These are phyloP conservation scores for Fusarium nelsonii DNA, from an alignment of 2,329 filamentous ascomycete species.

Conservation along the genomic window DNA sequence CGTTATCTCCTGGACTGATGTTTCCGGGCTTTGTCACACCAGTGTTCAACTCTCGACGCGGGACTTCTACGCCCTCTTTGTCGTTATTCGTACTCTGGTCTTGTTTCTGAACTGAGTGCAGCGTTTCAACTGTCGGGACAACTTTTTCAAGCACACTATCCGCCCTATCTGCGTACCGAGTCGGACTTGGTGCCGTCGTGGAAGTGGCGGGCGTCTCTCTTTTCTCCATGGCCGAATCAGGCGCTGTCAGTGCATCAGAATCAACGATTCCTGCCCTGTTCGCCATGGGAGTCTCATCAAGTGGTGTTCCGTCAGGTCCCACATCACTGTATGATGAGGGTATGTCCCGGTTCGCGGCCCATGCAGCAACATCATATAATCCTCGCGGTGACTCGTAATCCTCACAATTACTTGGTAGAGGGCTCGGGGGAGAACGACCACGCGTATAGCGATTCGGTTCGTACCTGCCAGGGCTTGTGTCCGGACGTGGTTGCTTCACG, in stretches of 20 bases:
- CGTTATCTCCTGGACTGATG: conserved; percentile 5
- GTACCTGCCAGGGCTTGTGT: conserved; percentile 52
- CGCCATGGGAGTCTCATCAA: conserved; percentile 42
- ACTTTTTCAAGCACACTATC: conserved; percentile 1
- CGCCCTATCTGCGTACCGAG: conserved; percentile 4
- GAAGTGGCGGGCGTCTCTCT: conserved; percentile 37
- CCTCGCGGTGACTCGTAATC: conserved; percentile 50
- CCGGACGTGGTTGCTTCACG: conserved; percentile 54
- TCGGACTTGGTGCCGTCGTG: conserved; percentile 29
- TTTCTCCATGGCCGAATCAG: conserved; percentile 29
- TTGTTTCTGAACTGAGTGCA: not conserved
- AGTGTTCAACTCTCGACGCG: not conserved
- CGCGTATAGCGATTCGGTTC: conserved; percentile 62
- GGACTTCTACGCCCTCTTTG: not conserved
- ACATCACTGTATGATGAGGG: conserved; percentile 57
- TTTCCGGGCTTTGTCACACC: conserved; percentile 8
- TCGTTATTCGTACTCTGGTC: not conserved
- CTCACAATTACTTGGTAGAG: conserved; percentile 60
- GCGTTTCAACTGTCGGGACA: not conserved
- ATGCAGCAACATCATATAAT: conserved; percentile 51
- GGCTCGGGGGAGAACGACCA: conserved; percentile 67
- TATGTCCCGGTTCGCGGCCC: conserved; percentile 56
- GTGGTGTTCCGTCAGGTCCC: conserved; percentile 39
- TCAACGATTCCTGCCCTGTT: conserved; percentile 33
- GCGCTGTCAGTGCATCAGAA: conserved; percentile 15